Evolutionary conservation across 2,329 filamentous ascomycete species (phyloP), one percentile per base, ranked within the genome.

Genomic region (Alternaria gansuensis): DNA sequence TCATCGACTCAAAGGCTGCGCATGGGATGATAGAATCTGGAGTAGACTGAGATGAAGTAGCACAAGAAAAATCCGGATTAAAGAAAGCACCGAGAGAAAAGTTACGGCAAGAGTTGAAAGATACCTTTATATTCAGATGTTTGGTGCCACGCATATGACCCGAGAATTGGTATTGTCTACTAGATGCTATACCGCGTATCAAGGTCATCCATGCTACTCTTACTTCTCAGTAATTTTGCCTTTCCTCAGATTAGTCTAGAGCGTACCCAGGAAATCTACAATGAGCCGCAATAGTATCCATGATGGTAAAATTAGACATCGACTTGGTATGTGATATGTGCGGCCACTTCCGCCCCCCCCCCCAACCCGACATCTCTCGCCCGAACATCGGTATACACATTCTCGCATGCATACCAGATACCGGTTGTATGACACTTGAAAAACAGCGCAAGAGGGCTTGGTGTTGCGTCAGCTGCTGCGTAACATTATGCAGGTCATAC

Each of bases 401-500:
- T 44, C 41, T 46, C 24, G 43, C 51, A 54, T 48, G 33, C 40
- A 40, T 21, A 17, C 26, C 23, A 17, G 5, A 36, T 46, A 48
- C 33, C 41, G 41, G 34, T 54, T 11, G 17, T 54, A 41, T 39
- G 33, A 50, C 23, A 48, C 43, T 44, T 33, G 31, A 28, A 37
- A 40, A 48, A 24, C 43, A 23, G 37, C 37, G 33, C 48, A 28
- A 43, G 34, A 37, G 21, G 45, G 44, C 23, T 33, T 44, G 37
- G 33, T 60, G 53, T 49, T 52, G 53, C 57, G 53, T 60, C 46
- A 60, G 49, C 52, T 44, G 28, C 24, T 51, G 48, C 48, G 53
- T 57, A 56, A 44, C 48, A n/a, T 37, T 31, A 49, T 57, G 53
- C 46, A 37, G 40, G 57, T 60, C 57, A 57, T 57, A 52, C 57